Evolutionary conservation across 805 yeast species (phyloP), one percentile per base, ranked within the genome.

Genomic region (Ascoidea asiatica): DNA sequence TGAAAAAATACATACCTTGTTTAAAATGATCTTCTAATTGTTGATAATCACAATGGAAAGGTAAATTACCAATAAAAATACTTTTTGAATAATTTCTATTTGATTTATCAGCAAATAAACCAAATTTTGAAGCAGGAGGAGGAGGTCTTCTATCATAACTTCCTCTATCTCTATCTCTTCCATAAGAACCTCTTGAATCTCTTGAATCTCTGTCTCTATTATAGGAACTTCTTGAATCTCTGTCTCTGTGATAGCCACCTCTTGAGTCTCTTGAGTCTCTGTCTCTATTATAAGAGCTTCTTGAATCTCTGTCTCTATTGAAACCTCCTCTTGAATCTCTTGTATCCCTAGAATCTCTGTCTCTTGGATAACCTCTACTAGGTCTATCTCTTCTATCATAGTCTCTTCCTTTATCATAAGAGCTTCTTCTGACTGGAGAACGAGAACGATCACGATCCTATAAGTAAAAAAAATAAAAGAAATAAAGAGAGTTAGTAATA

Each of bases 61-160:
- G 84, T 44, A 83, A 65, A 57, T 82, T 82, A 6, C 90, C 89
- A 40, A 83, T 71, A 54, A 83, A 83, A 39, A 82, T 66, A 47
- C 86, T 78, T 56, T 80, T 79, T 41, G 70, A 72, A 57, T 79
- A 79, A 58, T 80, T 76, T 63, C 88, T 71, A 43, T 67, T 68
- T 22, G 64, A 60, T 51, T 66, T 68, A 33, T 62, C 59, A 49
- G 63, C 62, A 43, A 56, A 61, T 5, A 62, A 48, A 44, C 53
- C 52, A 46, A 29, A 29, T 29, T 29, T 29, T 8, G 35, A 29
- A 15, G 8, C 8, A 15, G 35, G 15, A 11, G 35, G 35, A 11
- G 35, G 4, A 29, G 35, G 35, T 29, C 49, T 41, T 37, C 56
- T 40, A 41, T 49, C 17, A 41, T 48, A 44, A 21, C 44, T 41